Evolutionary conservation across 2,329 filamentous ascomycete genomes (phyloP).

Genomic region (Lasiodiplodia gonubiensis): DNA sequence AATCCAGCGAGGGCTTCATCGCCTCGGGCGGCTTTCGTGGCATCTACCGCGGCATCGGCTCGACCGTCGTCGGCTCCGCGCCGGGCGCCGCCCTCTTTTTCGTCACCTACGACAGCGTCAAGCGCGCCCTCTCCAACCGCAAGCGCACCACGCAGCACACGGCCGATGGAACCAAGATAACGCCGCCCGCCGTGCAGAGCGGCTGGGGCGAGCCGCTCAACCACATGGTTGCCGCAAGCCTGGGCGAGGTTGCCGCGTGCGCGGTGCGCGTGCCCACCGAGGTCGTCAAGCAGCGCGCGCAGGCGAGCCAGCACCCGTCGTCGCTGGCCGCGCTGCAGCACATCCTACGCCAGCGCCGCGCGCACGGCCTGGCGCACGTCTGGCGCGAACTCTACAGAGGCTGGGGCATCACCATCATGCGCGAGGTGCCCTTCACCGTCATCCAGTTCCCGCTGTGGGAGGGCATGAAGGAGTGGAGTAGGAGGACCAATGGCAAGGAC

Average conservation of each 20-base stretch:
- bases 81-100: slow-evolving; percentile 97
- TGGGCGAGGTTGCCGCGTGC: slow-evolving; percentile 92
- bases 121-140: slow-evolving; percentile 37
- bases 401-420: slow-evolving; percentile 88
- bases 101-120: slow-evolving; percentile 85
- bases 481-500: slow-evolving; percentile 45
- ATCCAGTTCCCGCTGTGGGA: slow-evolving; percentile 99
- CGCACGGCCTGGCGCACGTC: slow-evolving; percentile 60
- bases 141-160: slow-evolving; percentile 20
- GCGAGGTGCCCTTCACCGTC: slow-evolving; percentile 96
- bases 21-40: slow-evolving; percentile 85
- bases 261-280: slow-evolving; percentile 92
- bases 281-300: slow-evolving; percentile 95
- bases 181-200: slow-evolving; percentile 1
- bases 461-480: slow-evolving; percentile 76
- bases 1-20: slow-evolving; percentile 79
- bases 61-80: slow-evolving; percentile 86
- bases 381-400: slow-evolving; percentile 88
- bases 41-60: slow-evolving; percentile 91
- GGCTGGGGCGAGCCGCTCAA: slow-evolving; percentile 41
- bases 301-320: slow-evolving; percentile 80
- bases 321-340: slow-evolving; percentile 70
- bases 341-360: slow-evolving; percentile 60
- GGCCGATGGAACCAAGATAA: slow-evolving; percentile 26
- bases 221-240: slow-evolving; percentile 84